Percentiles rank a stretch among this genome's conserved stretches.
These are phyloP conservation scores for Leptodermis oblonga DNA, from an alignment of 257 asterid species.

Conservation along the genomic window DNA sequence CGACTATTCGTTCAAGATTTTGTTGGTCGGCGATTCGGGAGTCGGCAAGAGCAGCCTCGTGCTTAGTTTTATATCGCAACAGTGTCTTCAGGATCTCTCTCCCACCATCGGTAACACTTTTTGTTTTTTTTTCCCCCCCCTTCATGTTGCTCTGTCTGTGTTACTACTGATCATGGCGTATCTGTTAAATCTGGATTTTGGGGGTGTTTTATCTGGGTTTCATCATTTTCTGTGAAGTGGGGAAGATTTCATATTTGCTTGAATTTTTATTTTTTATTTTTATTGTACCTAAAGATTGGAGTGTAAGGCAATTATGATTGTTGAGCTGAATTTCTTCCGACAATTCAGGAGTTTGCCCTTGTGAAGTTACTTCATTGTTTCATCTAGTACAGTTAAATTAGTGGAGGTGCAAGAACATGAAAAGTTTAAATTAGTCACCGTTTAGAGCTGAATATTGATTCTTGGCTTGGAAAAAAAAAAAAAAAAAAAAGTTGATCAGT, in stretches of 20 bases:
- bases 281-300: background rate
- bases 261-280: background rate
- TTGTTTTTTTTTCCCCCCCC: no score
- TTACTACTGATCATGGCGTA: background rate
- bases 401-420: background rate
- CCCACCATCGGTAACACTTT: constrained; percentile 66
- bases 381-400: background rate
- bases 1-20: constrained; percentile 83
- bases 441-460: background rate
- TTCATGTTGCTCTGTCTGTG: background rate
- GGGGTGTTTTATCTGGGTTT: background rate
- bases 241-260: background rate
- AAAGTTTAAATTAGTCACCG: background rate
- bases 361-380: background rate
- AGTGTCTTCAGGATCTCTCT: constrained; percentile 49
- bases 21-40: constrained; percentile 77
- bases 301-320: background rate
- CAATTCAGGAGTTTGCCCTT: background rate
- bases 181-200: background rate
- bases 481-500: no score
- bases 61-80: constrained; percentile 58
- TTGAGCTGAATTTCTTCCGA: background rate
- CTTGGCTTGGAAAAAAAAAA: no score
- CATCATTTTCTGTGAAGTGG: background rate
- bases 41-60: constrained; percentile 90